Percentiles rank a stretch among this genome's conserved stretches.
Evolutionary conservation across 257 asterid species (phyloP).

Genomic region (Craterostigma plantagineum): DNA sequence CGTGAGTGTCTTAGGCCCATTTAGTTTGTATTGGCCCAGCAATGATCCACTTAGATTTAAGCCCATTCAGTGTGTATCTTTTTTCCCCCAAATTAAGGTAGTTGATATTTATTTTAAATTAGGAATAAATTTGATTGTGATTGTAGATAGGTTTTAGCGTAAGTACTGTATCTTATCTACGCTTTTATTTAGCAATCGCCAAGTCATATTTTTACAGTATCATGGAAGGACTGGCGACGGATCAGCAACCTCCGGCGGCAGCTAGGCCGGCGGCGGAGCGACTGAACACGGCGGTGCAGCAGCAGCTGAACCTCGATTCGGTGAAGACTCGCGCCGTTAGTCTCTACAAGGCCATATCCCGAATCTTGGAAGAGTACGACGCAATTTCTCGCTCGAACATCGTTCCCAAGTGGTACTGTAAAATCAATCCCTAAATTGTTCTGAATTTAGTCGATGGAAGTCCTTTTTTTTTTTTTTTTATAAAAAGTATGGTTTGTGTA

Average conservation of each 20-base stretch:
- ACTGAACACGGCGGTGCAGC: constrained; percentile 74
- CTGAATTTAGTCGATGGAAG: neutral
- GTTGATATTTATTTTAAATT: too few relatives aligned
- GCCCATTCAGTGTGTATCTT: too few relatives aligned
- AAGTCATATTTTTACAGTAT: too few relatives aligned
- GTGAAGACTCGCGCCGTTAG: constrained; percentile 91
- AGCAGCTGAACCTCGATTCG: constrained; percentile 84
- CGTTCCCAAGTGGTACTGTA: constrained; percentile 55
- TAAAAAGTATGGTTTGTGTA: constrained; percentile 3
- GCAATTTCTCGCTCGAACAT: constrained; percentile 55
- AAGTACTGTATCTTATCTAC: too few relatives aligned
- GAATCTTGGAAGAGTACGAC: constrained; percentile 80
- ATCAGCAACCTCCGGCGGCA: constrained; percentile 26
- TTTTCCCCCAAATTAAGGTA: too few relatives aligned
- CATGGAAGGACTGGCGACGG: constrained; percentile 32
- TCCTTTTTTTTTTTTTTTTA: constrained; percentile 1
- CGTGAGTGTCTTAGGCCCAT: too few relatives aligned
- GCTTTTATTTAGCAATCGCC: too few relatives aligned
- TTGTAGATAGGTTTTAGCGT: too few relatives aligned
- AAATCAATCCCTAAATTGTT: neutral
- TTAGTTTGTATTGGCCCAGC: too few relatives aligned
- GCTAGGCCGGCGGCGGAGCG: constrained; percentile 50
- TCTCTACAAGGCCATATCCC: constrained; percentile 81
- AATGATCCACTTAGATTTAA: too few relatives aligned
- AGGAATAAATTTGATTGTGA: too few relatives aligned